Conservation (phyloP, 495 filamentous ascomycete species). For the Parachaetomium inaequale region DNA sequence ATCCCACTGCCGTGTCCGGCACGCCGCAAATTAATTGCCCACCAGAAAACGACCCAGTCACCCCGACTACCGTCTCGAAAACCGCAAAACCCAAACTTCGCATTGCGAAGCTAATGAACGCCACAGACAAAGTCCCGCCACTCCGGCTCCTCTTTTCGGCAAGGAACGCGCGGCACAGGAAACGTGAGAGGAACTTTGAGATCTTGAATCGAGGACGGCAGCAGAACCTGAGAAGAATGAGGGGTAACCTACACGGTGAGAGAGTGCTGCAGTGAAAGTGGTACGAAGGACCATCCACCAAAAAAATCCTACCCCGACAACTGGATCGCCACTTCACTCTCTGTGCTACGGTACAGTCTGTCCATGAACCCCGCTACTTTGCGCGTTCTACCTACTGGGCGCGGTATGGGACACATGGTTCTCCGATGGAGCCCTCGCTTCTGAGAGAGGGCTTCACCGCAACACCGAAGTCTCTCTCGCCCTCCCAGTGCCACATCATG, state of each 20-base stretch:
- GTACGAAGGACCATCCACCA: too few species aligned
- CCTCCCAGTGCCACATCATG: not conserved
- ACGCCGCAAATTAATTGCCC: constrained; percentile 23
- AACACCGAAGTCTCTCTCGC: not conserved
- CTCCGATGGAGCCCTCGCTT: not conserved
- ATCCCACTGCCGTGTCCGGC: constrained; percentile 10
- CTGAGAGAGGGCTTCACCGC: not conserved
- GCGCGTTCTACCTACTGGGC: not conserved
- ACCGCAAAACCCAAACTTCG: not conserved
- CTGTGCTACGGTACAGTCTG: not conserved
- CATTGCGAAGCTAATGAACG: not conserved
- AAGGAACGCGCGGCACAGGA: not conserved
- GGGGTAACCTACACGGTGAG: too few species aligned
- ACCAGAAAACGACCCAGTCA: constrained; percentile 4
- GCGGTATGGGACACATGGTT: constrained; percentile 7
- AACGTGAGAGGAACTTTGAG: not conserved
- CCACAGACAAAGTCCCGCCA: not conserved
- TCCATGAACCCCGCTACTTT: not conserved
- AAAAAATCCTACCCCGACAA: too few species aligned
- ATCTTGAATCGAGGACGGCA: not conserved
- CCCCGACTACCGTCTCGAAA: not conserved
- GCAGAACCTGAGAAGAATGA: too few species aligned
- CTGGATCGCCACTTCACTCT: not conserved
- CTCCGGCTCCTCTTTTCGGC: not conserved
- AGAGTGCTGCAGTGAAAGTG: too few species aligned